Base-by-base conservation (phyloP, 2,329 filamentous ascomycete genomes). In the Trichoderma pleuroti region DNA sequence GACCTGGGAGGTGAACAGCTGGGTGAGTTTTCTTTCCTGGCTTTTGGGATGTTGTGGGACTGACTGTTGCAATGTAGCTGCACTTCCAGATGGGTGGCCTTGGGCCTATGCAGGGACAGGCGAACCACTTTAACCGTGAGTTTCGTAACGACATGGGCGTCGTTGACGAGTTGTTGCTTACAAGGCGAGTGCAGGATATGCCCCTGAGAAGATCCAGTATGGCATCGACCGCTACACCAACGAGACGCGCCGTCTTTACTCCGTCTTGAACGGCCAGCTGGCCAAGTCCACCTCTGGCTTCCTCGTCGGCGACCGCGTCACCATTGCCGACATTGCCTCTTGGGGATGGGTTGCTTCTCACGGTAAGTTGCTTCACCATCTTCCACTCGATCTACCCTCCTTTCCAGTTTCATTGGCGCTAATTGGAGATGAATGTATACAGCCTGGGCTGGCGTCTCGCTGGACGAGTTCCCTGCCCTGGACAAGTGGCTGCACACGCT, bases 201-300 rank as follows among this genome's bases (percentile, higher is more conserved):
- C 93, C 1, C 92, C 93, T 0, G 91, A 94, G 78, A 89, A 87
- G 79, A 95, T 97, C 76, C 85, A 90, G 76, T 97, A 97, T 78
- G 93, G 91, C 73, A 88, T 97, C 69, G 89, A 92, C 77, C 88
- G 94, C 61, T 97, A 97, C 82, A 83, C 86, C 77, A 96, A 93
- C 78, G 94, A 97, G 82, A 93, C 92, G 0, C 86, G 91, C n/a
- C 90, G 94, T 16, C 85, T 97, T 2, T 97, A 96, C 82, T 85
- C 89, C 65, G 91, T 93, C 24, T 83, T 97, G 71, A 90, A 97
- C 77, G 88, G 86, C 61, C 90, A 94, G 69, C 87, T 97, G 56
- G 79, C 82, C 73, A 84, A 85, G 76, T 86, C 85, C 6, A 78
- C 80, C 3, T 87, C 85, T 0, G 87, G 86, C 14, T 91, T 85